phyloP scores from a whole-genome alignment of 441 rosid species.

The Raphanus hybrid region DNA sequence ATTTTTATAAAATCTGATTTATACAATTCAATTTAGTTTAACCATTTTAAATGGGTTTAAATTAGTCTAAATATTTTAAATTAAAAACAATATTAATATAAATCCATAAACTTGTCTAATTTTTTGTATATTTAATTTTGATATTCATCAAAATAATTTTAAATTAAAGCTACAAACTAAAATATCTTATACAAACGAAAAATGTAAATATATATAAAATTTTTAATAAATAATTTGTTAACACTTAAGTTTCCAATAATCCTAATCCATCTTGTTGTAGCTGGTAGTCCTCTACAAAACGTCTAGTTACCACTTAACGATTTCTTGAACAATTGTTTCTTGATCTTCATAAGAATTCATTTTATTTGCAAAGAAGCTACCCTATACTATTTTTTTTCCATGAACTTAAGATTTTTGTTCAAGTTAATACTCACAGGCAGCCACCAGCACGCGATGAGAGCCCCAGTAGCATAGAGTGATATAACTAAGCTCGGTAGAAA shows the following conservation, averaged over 20 bases:
- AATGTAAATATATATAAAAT: too few relatives aligned
- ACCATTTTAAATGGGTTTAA: not conserved
- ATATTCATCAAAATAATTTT: too few relatives aligned
- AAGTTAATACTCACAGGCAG: constrained; percentile 58
- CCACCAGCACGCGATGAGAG: constrained; percentile 65
- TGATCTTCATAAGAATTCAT: constrained; percentile 8
- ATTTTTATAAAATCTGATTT: not conserved
- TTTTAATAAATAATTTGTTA: not conserved
- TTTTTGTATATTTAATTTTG: too few relatives aligned
- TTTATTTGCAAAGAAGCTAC: not conserved
- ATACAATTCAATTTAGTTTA: too few relatives aligned
- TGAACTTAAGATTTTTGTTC: not conserved
- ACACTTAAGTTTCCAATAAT: too few relatives aligned
- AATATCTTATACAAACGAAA: too few relatives aligned
- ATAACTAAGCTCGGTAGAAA: constrained; percentile 70
- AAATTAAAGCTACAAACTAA: too few relatives aligned
- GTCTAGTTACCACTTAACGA: not conserved
- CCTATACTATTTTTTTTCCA: not conserved
- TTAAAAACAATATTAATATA: too few relatives aligned
- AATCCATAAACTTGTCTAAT: too few relatives aligned
- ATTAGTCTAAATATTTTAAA: too few relatives aligned
- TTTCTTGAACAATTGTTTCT: not conserved
- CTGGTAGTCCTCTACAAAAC: too few relatives aligned
- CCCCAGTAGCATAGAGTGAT: constrained; percentile 59
- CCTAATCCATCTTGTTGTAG: too few relatives aligned